Evolutionary conservation across 1,139 yeast species (phyloP).

Genomic region (Kodamaea ohmeri): DNA sequence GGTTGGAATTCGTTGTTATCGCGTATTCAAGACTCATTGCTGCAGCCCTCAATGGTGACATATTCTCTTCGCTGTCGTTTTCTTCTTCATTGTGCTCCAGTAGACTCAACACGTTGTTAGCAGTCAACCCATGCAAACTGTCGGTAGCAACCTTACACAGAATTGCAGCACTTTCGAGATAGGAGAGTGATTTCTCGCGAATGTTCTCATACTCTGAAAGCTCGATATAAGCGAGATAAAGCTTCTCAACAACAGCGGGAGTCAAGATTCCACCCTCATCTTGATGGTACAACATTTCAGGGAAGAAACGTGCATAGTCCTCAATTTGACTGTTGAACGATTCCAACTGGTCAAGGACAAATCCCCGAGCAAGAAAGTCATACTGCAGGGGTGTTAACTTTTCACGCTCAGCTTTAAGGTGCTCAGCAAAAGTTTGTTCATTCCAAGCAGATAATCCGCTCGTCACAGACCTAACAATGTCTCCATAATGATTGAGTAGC

Average conservation of each 20-base stretch:
- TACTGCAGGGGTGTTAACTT: constrained; percentile 11
- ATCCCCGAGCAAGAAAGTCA: constrained; percentile 16
- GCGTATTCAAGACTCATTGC: constrained; percentile 5
- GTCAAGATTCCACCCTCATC: constrained; percentile 6
- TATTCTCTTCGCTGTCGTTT: constrained; percentile 3
- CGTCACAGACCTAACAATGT: background rate
- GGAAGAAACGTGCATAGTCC: constrained; percentile 24
- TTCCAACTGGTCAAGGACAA: constrained; percentile 18
- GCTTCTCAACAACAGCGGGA: constrained; percentile 18
- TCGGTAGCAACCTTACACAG: constrained; percentile 8
- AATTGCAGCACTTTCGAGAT: constrained; percentile 5
- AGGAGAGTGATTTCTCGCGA: constrained; percentile 3
- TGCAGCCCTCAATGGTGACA: constrained; percentile 10
- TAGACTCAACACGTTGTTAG: background rate
- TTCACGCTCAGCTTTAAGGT: constrained; percentile 5
- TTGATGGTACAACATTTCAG: constrained; percentile 20
- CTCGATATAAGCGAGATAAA: constrained; percentile 22
- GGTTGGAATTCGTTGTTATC: background rate
- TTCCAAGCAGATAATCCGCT: background rate
- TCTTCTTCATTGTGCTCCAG: background rate
- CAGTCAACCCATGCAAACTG: background rate
- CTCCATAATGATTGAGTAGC: constrained; percentile 15
- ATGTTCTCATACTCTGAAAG: constrained; percentile 17
- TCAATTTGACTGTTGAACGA: constrained; percentile 20
- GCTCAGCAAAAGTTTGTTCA: background rate